phyloP scores from a whole-genome alignment of 179 eudicot species.

The Actinidia polygama region DNA sequence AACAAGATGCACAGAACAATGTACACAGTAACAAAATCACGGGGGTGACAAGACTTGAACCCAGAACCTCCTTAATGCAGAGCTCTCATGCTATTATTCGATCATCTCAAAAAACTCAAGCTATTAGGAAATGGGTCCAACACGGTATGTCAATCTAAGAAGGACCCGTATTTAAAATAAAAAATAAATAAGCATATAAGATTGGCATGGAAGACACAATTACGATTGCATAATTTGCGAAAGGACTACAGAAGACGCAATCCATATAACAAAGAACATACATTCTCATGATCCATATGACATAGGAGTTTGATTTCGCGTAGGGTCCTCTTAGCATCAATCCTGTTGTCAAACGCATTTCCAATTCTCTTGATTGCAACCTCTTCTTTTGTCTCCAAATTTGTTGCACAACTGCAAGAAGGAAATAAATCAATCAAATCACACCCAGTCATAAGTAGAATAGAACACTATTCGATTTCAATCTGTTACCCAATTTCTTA shows the following conservation, averaged over 20 bases:
- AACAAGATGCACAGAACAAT: neutral
- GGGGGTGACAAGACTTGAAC: neutral
- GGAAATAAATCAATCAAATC: constrained; percentile 1
- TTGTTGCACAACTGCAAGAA: constrained; percentile 41
- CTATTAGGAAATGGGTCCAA: neutral
- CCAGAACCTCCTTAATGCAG: neutral
- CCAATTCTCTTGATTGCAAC: constrained; percentile 66
- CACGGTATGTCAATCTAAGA: neutral
- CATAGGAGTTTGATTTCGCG: constrained; percentile 65
- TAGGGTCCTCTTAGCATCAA: constrained; percentile 66
- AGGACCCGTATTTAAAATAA: neutral
- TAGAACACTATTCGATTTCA: too few relatives aligned
- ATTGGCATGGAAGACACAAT: neutral
- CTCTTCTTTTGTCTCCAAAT: constrained; percentile 56
- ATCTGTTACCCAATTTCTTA: too few relatives aligned
- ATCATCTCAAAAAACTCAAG: neutral
- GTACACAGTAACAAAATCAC: neutral
- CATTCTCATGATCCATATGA: constrained; percentile 73
- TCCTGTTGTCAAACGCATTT: constrained; percentile 57
- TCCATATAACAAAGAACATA: constrained; percentile 5
- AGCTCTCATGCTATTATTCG: neutral
- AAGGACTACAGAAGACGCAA: constrained; percentile 2
- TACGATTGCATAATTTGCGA: neutral
- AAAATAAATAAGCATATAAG: neutral
- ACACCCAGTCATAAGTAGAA: neutral